These are phyloP conservation scores for Oxytropis ochrocephala DNA, from an alignment of 306 rosid species.

Conservation along the genomic window DNA sequence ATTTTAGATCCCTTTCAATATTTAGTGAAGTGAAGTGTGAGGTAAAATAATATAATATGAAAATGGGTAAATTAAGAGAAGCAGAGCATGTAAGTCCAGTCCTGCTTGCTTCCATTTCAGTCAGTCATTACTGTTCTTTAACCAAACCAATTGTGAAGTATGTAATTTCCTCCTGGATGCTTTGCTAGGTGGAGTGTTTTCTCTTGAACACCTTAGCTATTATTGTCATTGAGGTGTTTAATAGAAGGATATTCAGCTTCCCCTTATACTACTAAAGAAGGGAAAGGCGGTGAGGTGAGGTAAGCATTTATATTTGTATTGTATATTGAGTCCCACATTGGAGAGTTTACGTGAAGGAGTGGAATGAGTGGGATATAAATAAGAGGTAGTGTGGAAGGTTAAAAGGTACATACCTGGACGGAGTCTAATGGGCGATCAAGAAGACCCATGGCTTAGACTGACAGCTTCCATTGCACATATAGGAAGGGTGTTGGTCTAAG, in stretches of 20 bases:
- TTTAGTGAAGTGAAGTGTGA: not conserved
- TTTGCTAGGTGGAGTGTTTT: not conserved
- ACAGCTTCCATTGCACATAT: constrained; percentile 50
- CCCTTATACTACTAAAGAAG: too few relatives aligned
- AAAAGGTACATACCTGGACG: constrained; percentile 50
- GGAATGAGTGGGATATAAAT: not conserved
- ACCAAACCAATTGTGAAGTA: not conserved
- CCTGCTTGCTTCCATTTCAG: not conserved
- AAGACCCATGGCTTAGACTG: constrained; percentile 42
- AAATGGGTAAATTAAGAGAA: not conserved
- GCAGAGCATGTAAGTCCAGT: not conserved
- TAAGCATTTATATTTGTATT: too few relatives aligned
- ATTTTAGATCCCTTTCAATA: too few relatives aligned
- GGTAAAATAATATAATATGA: not conserved
- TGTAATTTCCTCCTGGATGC: not conserved
- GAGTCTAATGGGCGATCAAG: constrained; percentile 47
- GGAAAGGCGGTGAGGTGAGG: too few relatives aligned
- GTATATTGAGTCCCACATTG: constrained; percentile 22
- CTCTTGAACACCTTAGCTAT: not conserved
- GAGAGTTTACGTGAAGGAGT: rapidly evolving
- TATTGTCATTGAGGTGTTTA: not conserved
- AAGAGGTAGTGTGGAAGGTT: rapidly evolving
- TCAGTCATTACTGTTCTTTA: not conserved
- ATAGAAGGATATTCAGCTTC: too few relatives aligned
- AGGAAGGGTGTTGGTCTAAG: constrained; percentile 50